Conservation (phyloP, 768 basidiomycete genomes). For the Psilocybe cyanescens region DNA sequence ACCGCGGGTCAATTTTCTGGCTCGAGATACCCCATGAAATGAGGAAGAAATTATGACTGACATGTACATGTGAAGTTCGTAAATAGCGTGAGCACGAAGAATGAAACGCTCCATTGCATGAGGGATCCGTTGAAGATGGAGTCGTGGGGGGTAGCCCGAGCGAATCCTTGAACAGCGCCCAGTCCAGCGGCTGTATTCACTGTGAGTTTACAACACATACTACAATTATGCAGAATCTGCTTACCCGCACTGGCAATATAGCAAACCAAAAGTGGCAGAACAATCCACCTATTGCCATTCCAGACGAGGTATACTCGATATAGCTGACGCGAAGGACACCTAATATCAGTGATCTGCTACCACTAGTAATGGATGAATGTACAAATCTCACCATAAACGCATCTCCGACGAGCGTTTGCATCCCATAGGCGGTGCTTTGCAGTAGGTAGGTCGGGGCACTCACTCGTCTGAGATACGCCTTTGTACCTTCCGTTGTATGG, state of each 20-base stretch:
- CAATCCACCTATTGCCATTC: not conserved
- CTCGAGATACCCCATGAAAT: too few species aligned
- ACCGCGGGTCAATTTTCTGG: too few species aligned
- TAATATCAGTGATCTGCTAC: too few species aligned
- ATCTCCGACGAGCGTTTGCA: too few species aligned
- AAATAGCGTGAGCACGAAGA: slow-evolving; percentile 3
- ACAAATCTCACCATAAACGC: too few species aligned
- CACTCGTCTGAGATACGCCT: too few species aligned
- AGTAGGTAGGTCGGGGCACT: too few species aligned
- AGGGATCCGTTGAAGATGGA: not conserved
- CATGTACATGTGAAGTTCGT: not conserved
- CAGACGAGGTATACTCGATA: slow-evolving; percentile 4
- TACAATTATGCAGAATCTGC: not conserved
- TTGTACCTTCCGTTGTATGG: too few species aligned
- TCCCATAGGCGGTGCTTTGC: too few species aligned
- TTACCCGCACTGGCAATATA: not conserved
- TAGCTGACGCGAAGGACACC: not conserved
- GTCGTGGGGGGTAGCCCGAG: not conserved
- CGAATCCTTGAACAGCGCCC: not conserved
- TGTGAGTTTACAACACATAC: too few species aligned
- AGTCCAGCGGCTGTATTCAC: not conserved
- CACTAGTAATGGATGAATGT: too few species aligned
- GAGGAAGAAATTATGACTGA: not conserved
- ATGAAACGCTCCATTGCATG: not conserved
- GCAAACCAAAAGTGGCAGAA: not conserved